These are phyloP conservation scores for Gossypium longicalyx DNA, from an alignment of 345 rosid genomes.

Conservation along the genomic window DNA sequence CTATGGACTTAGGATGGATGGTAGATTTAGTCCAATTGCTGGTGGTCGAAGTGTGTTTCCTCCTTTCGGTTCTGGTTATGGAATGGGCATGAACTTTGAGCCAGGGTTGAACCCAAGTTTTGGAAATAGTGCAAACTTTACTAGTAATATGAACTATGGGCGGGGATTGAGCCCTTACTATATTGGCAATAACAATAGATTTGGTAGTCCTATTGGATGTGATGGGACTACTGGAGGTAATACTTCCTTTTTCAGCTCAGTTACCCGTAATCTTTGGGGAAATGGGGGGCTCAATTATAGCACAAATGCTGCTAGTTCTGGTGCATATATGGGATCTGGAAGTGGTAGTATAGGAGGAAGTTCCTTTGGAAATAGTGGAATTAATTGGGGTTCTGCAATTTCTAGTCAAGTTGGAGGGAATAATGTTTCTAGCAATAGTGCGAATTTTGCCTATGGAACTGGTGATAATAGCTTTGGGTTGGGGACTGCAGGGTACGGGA, in stretches of 20 bases:
- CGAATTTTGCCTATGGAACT: conserved; percentile 51
- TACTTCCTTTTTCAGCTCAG: conserved; percentile 67
- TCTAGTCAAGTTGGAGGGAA: conserved; percentile 50
- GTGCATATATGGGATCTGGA: conserved; percentile 47
- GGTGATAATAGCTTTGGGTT: conserved; percentile 47
- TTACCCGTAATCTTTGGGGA: conserved; percentile 64
- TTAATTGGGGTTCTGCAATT: conserved; percentile 51
- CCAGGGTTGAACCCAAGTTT: conserved; percentile 45
- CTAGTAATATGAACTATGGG: conserved; percentile 47
- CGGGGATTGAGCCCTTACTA: conserved; percentile 64
- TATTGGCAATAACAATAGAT: conserved; percentile 52
- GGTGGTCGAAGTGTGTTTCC: conserved; percentile 61
- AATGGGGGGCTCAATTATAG: conserved; percentile 49
- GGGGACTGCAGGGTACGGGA: conserved; percentile 47
- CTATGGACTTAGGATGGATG: conserved; percentile 63
- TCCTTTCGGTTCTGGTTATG: conserved; percentile 57
- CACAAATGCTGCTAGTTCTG: conserved; percentile 38
- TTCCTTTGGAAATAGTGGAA: conserved; percentile 37
- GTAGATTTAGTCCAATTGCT: conserved; percentile 53
- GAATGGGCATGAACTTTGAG: conserved; percentile 60
- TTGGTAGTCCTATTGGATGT: conserved; percentile 45
- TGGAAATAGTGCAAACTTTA: conserved; percentile 50
- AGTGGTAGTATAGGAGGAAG: conserved; percentile 47
- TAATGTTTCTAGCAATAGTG: conserved; percentile 35
- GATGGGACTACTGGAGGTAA: conserved; percentile 64